Conservation (phyloP, 1,284 basidiomycete genomes). For the Xerocomus amazonicus region DNA sequence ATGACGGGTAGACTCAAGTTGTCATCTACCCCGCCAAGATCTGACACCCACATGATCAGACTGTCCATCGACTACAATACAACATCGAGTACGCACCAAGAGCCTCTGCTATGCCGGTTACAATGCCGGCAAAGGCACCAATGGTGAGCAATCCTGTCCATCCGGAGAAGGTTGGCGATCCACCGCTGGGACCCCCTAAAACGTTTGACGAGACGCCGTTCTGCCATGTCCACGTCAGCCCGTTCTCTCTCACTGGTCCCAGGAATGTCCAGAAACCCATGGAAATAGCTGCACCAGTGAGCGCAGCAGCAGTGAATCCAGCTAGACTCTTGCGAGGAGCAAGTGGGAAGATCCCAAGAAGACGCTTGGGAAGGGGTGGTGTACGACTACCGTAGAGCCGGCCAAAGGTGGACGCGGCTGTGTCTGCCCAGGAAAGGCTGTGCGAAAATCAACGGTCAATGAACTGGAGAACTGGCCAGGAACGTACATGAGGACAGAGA, state of each 20-base stretch:
- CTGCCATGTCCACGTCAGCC: constrained; percentile 54
- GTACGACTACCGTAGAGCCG: constrained; percentile 80
- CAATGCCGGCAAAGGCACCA: constrained; percentile 64
- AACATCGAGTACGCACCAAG: constrained; percentile 54
- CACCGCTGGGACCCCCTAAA: neutral
- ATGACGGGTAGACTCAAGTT: constrained; percentile 93
- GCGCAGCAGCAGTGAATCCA: constrained; percentile 81
- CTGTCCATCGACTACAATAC: constrained; percentile 4
- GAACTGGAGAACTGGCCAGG: neutral
- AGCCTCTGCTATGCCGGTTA: constrained; percentile 83
- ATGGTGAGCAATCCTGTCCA: constrained; percentile 57
- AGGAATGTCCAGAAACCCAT: constrained; percentile 76
- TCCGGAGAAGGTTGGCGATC: constrained; percentile 33
- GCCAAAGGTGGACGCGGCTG: constrained; percentile 90
- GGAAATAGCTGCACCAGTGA: constrained; percentile 74
- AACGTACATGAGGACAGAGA: constrained; percentile 83
- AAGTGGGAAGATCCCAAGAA: constrained; percentile 63
- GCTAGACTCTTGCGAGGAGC: constrained; percentile 85
- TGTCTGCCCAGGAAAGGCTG: constrained; percentile 96
- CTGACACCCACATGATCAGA: constrained; percentile 41
- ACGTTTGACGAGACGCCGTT: constrained; percentile 36
- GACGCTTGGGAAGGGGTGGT: constrained; percentile 63
- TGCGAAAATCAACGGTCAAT: neutral
- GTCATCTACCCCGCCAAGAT: constrained; percentile 87
- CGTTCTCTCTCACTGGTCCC: constrained; percentile 43